A percentile compares a stretch with the other conserved stretches of the same genome.
phyloP scores from a whole-genome alignment of 495 filamentous ascomycete species.

The Tuber brumale region DNA sequence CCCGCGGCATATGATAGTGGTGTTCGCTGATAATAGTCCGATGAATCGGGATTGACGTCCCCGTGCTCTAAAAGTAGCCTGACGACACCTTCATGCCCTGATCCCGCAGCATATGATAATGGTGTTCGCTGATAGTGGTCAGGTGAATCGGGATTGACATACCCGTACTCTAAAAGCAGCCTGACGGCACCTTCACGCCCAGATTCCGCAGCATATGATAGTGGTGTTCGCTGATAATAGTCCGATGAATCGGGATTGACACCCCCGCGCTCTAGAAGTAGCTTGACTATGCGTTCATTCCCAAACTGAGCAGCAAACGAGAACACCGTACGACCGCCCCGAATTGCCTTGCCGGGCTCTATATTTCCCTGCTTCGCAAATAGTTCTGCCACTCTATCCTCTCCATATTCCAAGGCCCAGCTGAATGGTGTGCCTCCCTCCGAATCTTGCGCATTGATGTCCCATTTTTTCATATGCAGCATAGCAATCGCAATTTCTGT shows the following conservation, averaged over 20 bases:
- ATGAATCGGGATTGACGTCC: neutral
- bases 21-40: too few relatives aligned
- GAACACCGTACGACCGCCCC: neutral
- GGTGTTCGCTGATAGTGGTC: neutral
- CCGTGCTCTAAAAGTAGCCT: too few relatives aligned
- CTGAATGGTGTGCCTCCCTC: neutral
- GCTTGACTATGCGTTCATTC: neutral
- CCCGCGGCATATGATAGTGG: too few relatives aligned
- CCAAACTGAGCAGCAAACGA: neutral
- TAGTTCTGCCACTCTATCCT: neutral
- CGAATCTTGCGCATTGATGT: neutral
- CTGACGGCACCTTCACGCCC: neutral
- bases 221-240: neutral
- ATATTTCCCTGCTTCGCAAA: neutral
- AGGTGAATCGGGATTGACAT: neutral
- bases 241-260: neutral
- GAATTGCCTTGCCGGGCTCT: neutral
- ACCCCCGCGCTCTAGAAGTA: neutral
- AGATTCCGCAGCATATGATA: neutral
- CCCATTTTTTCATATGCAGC: neutral
- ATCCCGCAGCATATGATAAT: neutral
- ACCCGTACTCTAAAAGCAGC: neutral
- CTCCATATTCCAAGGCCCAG: neutral
- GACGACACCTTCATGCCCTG: too few relatives aligned
- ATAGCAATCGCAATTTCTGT: neutral